Evolutionary conservation across 345 rosid species (phyloP).

Genomic region (Brassica nigra): DNA sequence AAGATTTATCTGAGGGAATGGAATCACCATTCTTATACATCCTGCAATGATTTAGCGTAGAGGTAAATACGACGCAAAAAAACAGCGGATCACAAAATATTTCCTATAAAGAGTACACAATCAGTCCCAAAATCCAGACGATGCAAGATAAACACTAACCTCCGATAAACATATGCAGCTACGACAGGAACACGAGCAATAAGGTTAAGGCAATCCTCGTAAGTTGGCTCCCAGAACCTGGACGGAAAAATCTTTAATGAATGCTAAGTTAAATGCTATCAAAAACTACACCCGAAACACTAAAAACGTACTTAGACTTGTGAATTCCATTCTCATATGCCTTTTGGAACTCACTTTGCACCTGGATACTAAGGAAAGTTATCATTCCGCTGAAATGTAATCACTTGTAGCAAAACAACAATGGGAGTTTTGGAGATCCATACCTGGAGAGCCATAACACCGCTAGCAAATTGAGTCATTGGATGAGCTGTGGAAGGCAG

Average conservation of each 20-base stretch:
- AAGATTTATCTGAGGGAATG: constrained; percentile 65
- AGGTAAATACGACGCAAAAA: constrained; percentile 20
- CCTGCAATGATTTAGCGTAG: constrained; percentile 47
- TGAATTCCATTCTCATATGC: constrained; percentile 88
- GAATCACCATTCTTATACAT: constrained; percentile 76
- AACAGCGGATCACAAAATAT: not conserved
- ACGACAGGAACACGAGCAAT: constrained; percentile 88
- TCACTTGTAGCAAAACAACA: constrained; percentile 6
- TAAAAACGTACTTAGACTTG: constrained; percentile 71
- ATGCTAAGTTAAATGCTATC: not conserved
- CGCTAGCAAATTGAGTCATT: constrained; percentile 96
- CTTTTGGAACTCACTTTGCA: constrained; percentile 95
- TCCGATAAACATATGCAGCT: constrained; percentile 86
- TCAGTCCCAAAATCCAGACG: constrained; percentile 2
- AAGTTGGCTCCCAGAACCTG: constrained; percentile 99
- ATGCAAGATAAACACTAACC: constrained; percentile 50
- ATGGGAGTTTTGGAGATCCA: constrained; percentile 12
- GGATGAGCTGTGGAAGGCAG: constrained; percentile 92
- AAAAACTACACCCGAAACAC: constrained; percentile 23
- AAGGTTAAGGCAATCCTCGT: constrained; percentile 85
- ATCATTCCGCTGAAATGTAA: not conserved
- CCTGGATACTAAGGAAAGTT: constrained; percentile 54
- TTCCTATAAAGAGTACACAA: not conserved
- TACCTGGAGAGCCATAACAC: constrained; percentile 99
- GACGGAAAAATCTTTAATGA: not conserved